phyloP scores from a whole-genome alignment of 73 alveolate genomes.

The Diophrys appendiculata region DNA sequence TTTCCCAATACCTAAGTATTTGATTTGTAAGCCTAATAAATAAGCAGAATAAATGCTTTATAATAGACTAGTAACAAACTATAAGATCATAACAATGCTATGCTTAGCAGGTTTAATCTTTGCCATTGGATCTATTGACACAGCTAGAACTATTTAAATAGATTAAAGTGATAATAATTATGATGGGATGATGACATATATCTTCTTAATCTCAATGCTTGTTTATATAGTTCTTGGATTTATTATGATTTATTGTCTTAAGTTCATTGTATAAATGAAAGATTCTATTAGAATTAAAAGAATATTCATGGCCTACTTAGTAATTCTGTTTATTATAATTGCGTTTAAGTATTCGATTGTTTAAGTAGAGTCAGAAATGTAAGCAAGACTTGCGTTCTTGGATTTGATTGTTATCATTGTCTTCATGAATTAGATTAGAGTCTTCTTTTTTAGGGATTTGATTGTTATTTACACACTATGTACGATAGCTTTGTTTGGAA shows the following conservation, averaged over 20 bases:
- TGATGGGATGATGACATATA: neutral
- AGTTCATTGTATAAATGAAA: neutral
- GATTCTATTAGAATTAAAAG: neutral
- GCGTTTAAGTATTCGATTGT: neutral
- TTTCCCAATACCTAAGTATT: slow-evolving; percentile 16
- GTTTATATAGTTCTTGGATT: neutral
- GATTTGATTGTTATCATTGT: neutral
- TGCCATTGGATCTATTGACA: neutral
- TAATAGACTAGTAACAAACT: slow-evolving; percentile 6
- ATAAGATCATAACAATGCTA: neutral
- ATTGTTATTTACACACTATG: neutral
- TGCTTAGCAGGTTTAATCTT: neutral
- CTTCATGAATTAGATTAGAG: slow-evolving; percentile 2
- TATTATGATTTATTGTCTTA: too few species aligned
- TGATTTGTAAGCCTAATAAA: neutral
- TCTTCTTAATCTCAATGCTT: neutral
- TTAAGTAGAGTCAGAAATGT: neutral
- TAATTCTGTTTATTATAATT: too few species aligned
- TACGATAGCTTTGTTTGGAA: neutral
- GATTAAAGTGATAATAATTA: neutral
- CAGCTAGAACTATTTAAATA: neutral
- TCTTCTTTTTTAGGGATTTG: slow-evolving; percentile 7
- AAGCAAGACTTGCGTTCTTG: neutral
- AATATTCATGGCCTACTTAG: neutral
- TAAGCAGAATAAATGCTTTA: neutral